Evolutionary conservation across 2,329 filamentous ascomycete species (phyloP).

Genomic region (Colletotrichum magnum): DNA sequence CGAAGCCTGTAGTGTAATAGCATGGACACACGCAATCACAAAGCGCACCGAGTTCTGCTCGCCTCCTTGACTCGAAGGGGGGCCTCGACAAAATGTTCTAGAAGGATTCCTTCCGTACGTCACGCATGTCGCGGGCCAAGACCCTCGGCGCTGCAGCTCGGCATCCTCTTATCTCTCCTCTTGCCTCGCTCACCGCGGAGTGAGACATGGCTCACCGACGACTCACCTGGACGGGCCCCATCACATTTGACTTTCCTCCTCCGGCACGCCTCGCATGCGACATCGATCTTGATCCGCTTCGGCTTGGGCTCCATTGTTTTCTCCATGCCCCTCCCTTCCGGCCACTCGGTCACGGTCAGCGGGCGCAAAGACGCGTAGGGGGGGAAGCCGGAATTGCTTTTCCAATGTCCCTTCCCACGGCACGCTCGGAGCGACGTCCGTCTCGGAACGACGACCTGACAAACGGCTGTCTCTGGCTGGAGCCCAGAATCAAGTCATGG

Average conservation of each 20-base stretch:
- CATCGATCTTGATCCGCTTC: conserved; percentile 60
- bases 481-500: conserved; percentile 16
- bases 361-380: conserved; percentile 7
- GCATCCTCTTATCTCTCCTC: neutral
- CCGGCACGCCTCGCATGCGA: conserved; percentile 60
- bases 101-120: neutral
- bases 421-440: conserved; percentile 9
- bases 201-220: neutral
- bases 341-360: conserved; percentile 2
- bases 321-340: neutral
- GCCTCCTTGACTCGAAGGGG: too few species aligned
- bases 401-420: neutral
- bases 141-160: neutral
- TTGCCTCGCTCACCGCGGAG: too few species aligned
- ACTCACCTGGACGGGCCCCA: conserved; percentile 54
- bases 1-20: too few species aligned
- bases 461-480: neutral
- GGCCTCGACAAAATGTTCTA: neutral
- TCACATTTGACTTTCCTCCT: conserved; percentile 59
- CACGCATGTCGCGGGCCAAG: neutral
- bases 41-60: too few species aligned
- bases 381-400: too few species aligned
- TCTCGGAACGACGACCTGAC: conserved; percentile 22
- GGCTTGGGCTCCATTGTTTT: conserved; percentile 40
- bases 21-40: too few species aligned